These are phyloP conservation scores for Lumnitzera littorea DNA, from an alignment of 345 rosid genomes.

Conservation along the genomic window DNA sequence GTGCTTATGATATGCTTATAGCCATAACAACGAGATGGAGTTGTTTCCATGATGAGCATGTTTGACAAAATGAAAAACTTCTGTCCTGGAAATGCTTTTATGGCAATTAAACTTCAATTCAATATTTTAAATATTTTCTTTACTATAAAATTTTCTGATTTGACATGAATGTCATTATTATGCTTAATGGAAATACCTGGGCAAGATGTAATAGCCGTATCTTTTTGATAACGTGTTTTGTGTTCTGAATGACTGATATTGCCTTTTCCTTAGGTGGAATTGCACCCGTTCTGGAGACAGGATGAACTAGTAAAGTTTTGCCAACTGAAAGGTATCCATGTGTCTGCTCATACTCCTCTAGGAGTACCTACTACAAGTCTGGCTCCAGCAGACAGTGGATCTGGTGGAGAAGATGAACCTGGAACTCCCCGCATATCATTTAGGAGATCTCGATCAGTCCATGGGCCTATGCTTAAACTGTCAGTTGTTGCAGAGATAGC, in stretches of 20 bases:
- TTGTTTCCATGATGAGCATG: too few relatives aligned
- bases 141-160: too few relatives aligned
- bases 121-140: too few relatives aligned
- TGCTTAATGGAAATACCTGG: too few relatives aligned
- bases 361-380: slow-evolving; percentile 52
- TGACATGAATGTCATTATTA: too few relatives aligned
- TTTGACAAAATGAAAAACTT: too few relatives aligned
- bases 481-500: slow-evolving; percentile 51
- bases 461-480: slow-evolving; percentile 62
- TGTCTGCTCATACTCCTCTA: slow-evolving; percentile 63
- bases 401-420: slow-evolving; percentile 61
- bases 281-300: slow-evolving; percentile 69
- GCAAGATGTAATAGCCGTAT: too few relatives aligned
- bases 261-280: slow-evolving; percentile 31
- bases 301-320: slow-evolving; percentile 59
- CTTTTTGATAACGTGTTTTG: slow-evolving; percentile 1
- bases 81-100: too few relatives aligned
- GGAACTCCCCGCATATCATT: slow-evolving; percentile 60
- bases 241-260: slow-evolving; percentile 8
- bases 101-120: too few relatives aligned
- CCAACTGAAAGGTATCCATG: slow-evolving; percentile 49
- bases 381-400: slow-evolving; percentile 49
- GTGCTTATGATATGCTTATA: too few relatives aligned
- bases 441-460: slow-evolving; percentile 59
- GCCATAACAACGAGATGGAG: too few relatives aligned